Percentiles rank a stretch among this genome's conserved stretches.
Conservation (phyloP, 805 yeast genomes). For the Metschnikowia proteae region DNA sequence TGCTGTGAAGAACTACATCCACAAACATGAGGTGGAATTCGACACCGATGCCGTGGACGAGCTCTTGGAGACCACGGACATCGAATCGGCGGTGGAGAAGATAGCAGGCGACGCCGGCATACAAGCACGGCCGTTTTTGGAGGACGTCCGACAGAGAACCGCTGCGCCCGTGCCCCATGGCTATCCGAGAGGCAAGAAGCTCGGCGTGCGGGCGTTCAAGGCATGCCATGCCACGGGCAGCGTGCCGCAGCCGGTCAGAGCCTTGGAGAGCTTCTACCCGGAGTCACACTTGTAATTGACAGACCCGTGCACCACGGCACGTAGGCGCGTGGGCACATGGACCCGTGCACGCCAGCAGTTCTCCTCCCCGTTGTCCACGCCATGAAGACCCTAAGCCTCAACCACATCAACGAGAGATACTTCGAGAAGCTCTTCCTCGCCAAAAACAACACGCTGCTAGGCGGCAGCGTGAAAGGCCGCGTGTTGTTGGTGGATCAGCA, state of each 20-base stretch:
- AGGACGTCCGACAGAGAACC: conserved; percentile 18
- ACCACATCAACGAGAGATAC: conserved; percentile 16
- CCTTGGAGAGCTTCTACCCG: conserved; percentile 24
- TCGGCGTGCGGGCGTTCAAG: conserved; percentile 52
- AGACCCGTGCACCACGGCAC: neutral
- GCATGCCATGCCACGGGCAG: conserved; percentile 50
- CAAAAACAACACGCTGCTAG: conserved; percentile 15
- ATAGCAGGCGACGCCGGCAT: conserved; percentile 6
- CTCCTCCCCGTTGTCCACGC: neutral
- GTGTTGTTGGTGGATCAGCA: conserved; percentile 75
- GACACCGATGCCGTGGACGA: conserved; percentile 25
- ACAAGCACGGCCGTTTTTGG: conserved; percentile 10
- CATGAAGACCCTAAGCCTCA: conserved; percentile 16
- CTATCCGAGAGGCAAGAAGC: conserved; percentile 48
- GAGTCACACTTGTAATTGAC: conserved; percentile 17
- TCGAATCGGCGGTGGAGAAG: conserved; percentile 19
- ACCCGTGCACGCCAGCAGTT: neutral
- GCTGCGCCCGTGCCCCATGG: conserved; percentile 30
- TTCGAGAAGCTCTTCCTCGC: conserved; percentile 20
- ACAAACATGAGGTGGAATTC: conserved; percentile 20
- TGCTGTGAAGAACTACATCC: conserved; percentile 27
- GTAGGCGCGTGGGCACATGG: too few species aligned
- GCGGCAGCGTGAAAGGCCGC: conserved; percentile 44
- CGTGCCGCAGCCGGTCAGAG: conserved; percentile 52
- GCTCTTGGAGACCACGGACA: conserved; percentile 7